These are phyloP conservation scores for Xanthoceras sorbifolium DNA, from an alignment of 345 rosid genomes.

Conservation along the genomic window DNA sequence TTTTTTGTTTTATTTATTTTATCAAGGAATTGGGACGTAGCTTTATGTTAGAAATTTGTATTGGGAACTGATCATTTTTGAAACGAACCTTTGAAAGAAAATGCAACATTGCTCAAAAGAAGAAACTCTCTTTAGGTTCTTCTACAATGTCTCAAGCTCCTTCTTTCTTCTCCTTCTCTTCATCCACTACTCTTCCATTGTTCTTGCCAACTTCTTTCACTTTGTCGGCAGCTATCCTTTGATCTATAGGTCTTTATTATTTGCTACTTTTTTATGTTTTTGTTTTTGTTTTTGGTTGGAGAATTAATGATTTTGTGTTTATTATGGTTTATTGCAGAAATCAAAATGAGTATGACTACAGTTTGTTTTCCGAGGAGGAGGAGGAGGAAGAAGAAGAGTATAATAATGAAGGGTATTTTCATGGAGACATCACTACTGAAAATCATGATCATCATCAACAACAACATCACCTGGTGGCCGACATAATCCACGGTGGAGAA, in stretches of 20 bases:
- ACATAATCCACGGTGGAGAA: conserved; percentile 64
- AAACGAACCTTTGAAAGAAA: conserved; percentile 33
- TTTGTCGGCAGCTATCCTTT: conserved; percentile 68
- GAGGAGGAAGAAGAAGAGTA: conserved; percentile 57
- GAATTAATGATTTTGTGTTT: not conserved
- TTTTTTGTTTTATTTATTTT: not conserved
- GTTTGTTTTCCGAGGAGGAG: conserved; percentile 58
- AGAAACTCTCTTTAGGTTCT: conserved; percentile 76
- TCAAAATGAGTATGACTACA: conserved; percentile 58
- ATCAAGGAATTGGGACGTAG: not conserved
- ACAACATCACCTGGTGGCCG: conserved; percentile 57
- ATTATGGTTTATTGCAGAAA: conserved; percentile 36
- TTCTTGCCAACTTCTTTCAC: conserved; percentile 57
- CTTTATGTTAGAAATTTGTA: conserved; percentile 14
- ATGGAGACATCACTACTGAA: conserved; percentile 34
- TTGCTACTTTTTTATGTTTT: not conserved
- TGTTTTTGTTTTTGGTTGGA: not conserved
- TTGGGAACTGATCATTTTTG: conserved; percentile 25
- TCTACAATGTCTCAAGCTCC: conserved; percentile 71
- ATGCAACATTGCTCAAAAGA: conserved; percentile 79
- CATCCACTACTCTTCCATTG: conserved; percentile 60
- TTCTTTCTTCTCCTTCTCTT: conserved; percentile 67
- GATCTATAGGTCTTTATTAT: conserved; percentile 54
- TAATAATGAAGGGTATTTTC: conserved; percentile 38
- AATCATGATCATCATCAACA: conserved; percentile 5